phyloP scores from a whole-genome alignment of 768 basidiomycete species.

The Mrakia frigida region DNA sequence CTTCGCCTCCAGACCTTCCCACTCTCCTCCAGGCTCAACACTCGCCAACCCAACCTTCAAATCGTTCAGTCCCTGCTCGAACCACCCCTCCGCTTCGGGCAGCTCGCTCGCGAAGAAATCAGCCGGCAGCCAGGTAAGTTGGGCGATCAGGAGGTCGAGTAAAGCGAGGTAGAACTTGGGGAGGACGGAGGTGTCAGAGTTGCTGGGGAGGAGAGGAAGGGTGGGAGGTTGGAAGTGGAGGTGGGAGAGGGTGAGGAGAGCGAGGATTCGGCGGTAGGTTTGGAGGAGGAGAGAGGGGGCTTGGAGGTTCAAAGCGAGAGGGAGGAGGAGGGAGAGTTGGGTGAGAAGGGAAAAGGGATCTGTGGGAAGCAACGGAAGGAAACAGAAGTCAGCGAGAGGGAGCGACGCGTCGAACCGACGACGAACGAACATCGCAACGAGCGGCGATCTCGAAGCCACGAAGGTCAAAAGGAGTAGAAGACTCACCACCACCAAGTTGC shows the following conservation, averaged over 20 bases:
- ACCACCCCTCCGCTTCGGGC: conserved; percentile 26
- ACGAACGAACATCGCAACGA: too few relatives aligned
- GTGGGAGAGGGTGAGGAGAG: conserved; percentile 21
- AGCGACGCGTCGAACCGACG: neutral
- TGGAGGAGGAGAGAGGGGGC: conserved; percentile 21
- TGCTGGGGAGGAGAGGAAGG: neutral
- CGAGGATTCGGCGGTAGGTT: conserved; percentile 21
- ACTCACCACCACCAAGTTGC: conserved; percentile 27
- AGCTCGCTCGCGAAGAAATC: conserved; percentile 22
- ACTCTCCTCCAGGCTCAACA: neutral
- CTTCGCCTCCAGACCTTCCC: neutral
- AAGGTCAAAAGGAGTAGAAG: neutral
- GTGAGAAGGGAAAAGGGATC: conserved; percentile 18
- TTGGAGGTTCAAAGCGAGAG: conserved; percentile 6
- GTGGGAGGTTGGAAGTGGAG: conserved; percentile 13
- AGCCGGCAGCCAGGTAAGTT: conserved; percentile 1
- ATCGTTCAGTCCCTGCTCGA: neutral
- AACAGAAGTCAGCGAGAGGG: neutral
- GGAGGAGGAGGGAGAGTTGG: conserved; percentile 26
- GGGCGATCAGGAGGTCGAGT: conserved; percentile 10
- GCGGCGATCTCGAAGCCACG: too few relatives aligned
- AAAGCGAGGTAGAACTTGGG: conserved; percentile 3
- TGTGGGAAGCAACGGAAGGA: neutral
- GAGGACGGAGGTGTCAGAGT: conserved; percentile 3
- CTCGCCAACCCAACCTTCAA: neutral